Evolutionary conservation across 2,329 filamentous ascomycete genomes (phyloP), one percentile per base, ranked within the genome.

Genomic region (Penicillium fuscoglaucum): DNA sequence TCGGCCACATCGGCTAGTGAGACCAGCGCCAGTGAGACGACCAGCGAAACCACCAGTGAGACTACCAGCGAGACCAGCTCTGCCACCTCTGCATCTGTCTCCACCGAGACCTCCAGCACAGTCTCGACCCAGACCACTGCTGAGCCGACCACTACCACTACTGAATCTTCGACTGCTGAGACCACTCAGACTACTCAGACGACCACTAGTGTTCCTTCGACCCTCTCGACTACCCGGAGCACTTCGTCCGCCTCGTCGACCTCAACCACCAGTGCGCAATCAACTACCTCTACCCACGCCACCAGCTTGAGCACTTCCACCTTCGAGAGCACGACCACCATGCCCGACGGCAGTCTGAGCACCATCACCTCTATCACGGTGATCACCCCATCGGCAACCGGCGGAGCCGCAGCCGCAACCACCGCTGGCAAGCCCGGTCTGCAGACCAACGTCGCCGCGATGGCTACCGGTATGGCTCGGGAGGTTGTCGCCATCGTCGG

Each of bases 301-400:
- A 66, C 68, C 37, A 70, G 67, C 21, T 65, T 69, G 21, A 72
- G 60, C 61, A 79, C 76, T 12, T 76, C 75, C 3, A 79, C 77
- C 43, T 71, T 67, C 62, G 66, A 76, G 55, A 72, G 68, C 53
- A 79, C 75, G 33, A 76, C 74, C 28, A 80, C 78, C 13, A 58
- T 76, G 12, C 62, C 76, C 19, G 69, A 81, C 58, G 79, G 79
- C n/a, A 68, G 66, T 17, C 53, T 74, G 24, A 72, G 70, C 61
- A 80, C 78, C 43, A 71, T 78, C 58, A 81, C 79, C 12, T 72
- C 75, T 40, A 68, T 79, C n/a, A 76, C 79, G 3, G 70, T 80
- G 35, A 74, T 80, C 45, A 71, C 77, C 44, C 76, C 77, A 10
- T 57, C 64, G 26, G 59, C 62, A 6, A 68, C 66, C 1, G 67